Evolutionary conservation across 768 basidiomycete species (phyloP).

Genomic region (Hydnum rufescens): DNA sequence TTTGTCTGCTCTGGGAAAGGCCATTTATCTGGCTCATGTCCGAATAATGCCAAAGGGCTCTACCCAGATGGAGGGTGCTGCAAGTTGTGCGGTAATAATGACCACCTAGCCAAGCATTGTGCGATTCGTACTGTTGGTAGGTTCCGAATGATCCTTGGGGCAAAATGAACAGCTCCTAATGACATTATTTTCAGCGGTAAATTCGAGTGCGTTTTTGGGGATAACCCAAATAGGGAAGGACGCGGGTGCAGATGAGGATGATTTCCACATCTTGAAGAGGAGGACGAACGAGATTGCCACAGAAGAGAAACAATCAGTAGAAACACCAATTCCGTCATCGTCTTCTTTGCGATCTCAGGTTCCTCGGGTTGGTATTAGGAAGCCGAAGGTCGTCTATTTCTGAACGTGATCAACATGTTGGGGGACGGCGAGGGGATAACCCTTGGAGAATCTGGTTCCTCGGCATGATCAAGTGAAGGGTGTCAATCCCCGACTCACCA

Average conservation of each 20-base stretch:
- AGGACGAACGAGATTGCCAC: slow-evolving; percentile 37
- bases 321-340: too few relatives aligned
- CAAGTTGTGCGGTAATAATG: slow-evolving; percentile 69
- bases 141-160: not conserved
- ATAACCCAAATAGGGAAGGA: not conserved
- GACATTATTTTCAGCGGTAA: not conserved
- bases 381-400: too few relatives aligned
- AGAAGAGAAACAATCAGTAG: slow-evolving; percentile 27
- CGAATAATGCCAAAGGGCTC: slow-evolving; percentile 57
- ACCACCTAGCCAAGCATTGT: slow-evolving; percentile 77
- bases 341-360: too few relatives aligned
- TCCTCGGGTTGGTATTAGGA: too few relatives aligned
- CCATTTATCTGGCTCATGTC: slow-evolving; percentile 70
- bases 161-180: not conserved
- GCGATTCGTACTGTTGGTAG: slow-evolving; percentile 22
- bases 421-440: too few relatives aligned
- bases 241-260: slow-evolving; percentile 84
- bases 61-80: slow-evolving; percentile 86
- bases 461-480: too few relatives aligned
- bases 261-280: slow-evolving; percentile 69
- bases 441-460: too few relatives aligned
- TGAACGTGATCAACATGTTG: too few relatives aligned
- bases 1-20: slow-evolving; percentile 75
- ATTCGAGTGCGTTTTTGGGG: not conserved
- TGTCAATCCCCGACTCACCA: too few relatives aligned